These are phyloP conservation scores for Alternaria viburni DNA, from an alignment of 2,329 filamentous ascomycete species.

Conservation along the genomic window DNA sequence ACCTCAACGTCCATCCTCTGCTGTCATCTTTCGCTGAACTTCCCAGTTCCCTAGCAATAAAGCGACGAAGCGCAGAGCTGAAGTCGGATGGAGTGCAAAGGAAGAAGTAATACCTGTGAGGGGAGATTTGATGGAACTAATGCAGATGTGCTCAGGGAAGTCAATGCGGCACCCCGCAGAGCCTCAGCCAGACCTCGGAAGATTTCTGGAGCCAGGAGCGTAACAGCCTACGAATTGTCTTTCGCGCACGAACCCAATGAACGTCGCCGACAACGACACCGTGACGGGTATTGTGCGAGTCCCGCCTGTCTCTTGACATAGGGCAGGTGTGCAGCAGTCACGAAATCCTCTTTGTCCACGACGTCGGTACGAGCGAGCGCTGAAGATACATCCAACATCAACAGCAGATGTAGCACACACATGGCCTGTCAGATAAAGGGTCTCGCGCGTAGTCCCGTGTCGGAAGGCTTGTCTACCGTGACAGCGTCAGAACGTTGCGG, in stretches of 20 bases:
- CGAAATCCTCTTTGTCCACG: neutral
- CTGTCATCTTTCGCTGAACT: neutral
- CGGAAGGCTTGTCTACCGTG: neutral
- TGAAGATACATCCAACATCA: neutral
- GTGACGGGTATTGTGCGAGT: neutral
- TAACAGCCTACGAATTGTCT: neutral
- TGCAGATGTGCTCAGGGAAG: neutral
- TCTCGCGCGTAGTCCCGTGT: neutral
- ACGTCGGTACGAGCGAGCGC: neutral
- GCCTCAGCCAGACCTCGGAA: neutral
- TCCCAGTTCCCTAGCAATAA: neutral
- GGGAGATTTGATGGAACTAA: neutral
- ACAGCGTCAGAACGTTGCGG: neutral
- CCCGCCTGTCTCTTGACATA: neutral
- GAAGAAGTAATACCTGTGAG: neutral
- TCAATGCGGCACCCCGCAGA: neutral
- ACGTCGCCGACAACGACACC: neutral
- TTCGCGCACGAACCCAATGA: neutral
- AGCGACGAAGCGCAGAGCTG: neutral
- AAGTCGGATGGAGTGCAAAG: neutral
- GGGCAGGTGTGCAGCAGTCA: neutral
- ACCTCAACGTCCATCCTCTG: neutral
- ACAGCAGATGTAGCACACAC: neutral
- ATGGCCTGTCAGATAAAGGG: neutral
- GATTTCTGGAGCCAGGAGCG: neutral